Evolutionary conservation across 352 stramenopile genomes (phyloP).

Genomic region (Pythium diclinum): DNA sequence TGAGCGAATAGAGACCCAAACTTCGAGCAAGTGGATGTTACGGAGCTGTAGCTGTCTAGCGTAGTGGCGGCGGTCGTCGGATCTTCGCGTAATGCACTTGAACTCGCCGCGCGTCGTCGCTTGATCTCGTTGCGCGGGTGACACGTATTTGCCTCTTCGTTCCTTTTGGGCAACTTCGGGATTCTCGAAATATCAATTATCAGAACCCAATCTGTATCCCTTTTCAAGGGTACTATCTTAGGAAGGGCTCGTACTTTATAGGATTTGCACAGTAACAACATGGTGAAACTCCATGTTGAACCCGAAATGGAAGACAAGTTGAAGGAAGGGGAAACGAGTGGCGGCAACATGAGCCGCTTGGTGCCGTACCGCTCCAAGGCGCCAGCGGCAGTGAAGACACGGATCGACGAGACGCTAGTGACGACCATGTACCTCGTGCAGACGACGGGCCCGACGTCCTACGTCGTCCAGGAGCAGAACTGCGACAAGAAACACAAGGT

Average conservation of each 20-base stretch:
- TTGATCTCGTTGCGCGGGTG: not conserved
- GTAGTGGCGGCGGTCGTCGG: not conserved
- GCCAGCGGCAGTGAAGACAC: constrained; percentile 39
- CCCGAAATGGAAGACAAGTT: too few relatives aligned
- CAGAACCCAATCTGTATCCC: not conserved
- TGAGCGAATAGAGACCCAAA: not conserved
- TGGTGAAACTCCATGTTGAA: too few relatives aligned
- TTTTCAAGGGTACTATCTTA: too few relatives aligned
- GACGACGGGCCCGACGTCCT: constrained; percentile 72
- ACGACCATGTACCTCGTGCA: constrained; percentile 82
- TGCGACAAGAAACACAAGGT: constrained; percentile 73
- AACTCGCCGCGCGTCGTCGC: not conserved
- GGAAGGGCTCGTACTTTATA: too few relatives aligned
- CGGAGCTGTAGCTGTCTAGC: not conserved
- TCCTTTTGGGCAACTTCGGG: not conserved
- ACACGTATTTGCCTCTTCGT: constrained; percentile 6
- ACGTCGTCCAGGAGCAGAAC: constrained; percentile 79
- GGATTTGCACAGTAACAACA: too few relatives aligned
- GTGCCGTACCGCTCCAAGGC: constrained; percentile 62
- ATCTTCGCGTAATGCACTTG: not conserved
- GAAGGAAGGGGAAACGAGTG: too few relatives aligned
- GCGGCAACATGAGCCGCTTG: constrained; percentile 51
- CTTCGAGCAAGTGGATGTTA: not conserved
- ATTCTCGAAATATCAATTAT: not conserved
- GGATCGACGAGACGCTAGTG: constrained; percentile 62